Evolutionary conservation across 2,329 filamentous ascomycete genomes (phyloP).

Genomic region (Lasiodiplodia gonubiensis): DNA sequence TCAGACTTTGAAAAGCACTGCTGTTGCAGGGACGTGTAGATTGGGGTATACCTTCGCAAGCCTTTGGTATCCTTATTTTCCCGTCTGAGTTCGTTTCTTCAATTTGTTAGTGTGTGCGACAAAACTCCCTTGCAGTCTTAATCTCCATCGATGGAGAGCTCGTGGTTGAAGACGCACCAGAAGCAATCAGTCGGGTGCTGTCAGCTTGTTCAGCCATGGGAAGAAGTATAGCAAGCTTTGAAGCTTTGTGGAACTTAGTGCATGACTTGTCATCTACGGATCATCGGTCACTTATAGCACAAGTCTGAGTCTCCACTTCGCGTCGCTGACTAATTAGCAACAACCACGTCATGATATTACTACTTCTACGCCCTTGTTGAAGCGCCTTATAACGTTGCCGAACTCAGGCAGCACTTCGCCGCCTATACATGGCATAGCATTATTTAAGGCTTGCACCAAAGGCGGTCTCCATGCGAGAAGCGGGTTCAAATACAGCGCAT

Average conservation of each 20-base stretch:
- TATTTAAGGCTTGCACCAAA: no score
- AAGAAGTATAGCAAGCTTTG: neutral
- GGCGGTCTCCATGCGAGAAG: no score
- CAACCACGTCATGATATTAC: no score
- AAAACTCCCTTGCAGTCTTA: no score
- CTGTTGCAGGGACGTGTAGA: no score
- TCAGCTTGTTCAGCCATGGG: neutral
- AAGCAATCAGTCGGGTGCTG: neutral
- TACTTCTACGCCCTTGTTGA: no score
- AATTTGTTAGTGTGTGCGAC: neutral
- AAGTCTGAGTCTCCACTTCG: neutral
- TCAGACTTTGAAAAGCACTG: neutral
- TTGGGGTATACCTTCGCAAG: constrained; percentile 9
- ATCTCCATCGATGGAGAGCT: neutral
- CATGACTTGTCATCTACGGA: neutral
- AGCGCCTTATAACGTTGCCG: no score
- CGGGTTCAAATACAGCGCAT: no score
- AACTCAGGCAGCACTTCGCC: no score
- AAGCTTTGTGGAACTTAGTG: neutral
- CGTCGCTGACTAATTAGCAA: neutral
- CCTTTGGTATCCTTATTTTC: constrained; percentile 1
- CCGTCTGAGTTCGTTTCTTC: neutral
- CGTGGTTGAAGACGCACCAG: neutral
- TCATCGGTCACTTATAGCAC: neutral
- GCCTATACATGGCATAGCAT: no score